Base-by-base conservation (phyloP, 129 eudicot genomes). In the Dittrichia graveolens region DNA sequence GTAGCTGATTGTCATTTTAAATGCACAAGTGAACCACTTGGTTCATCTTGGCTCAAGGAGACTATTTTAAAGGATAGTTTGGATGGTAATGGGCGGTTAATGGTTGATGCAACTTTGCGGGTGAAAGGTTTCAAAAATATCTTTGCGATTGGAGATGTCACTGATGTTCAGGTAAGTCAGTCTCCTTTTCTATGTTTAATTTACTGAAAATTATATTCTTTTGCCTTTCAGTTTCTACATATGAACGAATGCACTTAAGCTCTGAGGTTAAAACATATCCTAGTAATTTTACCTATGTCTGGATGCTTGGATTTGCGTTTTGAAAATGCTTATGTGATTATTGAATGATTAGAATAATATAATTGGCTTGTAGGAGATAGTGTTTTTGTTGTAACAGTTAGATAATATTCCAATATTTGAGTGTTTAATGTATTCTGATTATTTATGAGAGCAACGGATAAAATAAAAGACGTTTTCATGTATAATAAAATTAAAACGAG, bases 141-240 rank as follows among this genome's bases (percentile, higher is more conserved):
- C 53, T 87, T 90, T 69, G 96, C 83, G 5, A 79, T 90, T 77
- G 96, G 96, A 56, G 96, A 90, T 79, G 74, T 90, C 44, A 87
- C 87, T 12, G 86, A 83, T 75, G 67, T 87, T 67, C 84, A 82
- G 5, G 96, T 87, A 81, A 83, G 87, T 65, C 9, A n/a, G 4
- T 12, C 45, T 5, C 72, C 7, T 49, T 54, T 53, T 35, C 5
- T 38, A 67, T 53, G 65, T 41, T 75, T 59, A 56, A 62, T 53
- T 67, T 74, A 15, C 31, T 34, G 18, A 55, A 48, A 37, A 3
- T 54, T 11, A 18, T 41, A 3, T 46, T 37, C n/a, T 7, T 58
- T 45, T 64, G 24, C 35, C 65, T 31, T 58, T 67, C 9, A 43
- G 42, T n/a, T 46, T 53, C 38, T 24, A 44, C 48, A 65, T 49